phyloP scores from a whole-genome alignment of 1,139 yeast species.

The Petasospora fabianii region DNA sequence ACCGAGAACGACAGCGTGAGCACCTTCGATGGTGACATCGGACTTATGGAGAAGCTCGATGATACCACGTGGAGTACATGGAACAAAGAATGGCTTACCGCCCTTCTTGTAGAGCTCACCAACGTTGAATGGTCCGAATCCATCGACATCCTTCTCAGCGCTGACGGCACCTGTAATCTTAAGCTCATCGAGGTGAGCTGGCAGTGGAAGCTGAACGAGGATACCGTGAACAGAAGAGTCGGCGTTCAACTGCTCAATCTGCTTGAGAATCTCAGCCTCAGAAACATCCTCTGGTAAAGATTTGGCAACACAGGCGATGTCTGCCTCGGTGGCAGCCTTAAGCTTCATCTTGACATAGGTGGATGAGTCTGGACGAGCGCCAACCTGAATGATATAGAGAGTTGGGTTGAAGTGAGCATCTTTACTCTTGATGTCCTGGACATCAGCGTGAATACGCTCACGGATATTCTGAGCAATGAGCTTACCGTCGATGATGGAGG shows the following conservation, averaged over 20 bases:
- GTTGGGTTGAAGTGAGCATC: constrained; percentile 66
- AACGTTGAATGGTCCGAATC: constrained; percentile 69
- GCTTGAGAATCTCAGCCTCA: constrained; percentile 55
- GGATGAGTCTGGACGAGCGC: constrained; percentile 82
- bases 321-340: constrained; percentile 85
- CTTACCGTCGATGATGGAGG: constrained; percentile 58
- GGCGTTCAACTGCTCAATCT: constrained; percentile 61
- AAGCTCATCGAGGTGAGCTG: constrained; percentile 66
- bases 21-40: constrained; percentile 55
- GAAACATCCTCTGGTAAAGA: constrained; percentile 57
- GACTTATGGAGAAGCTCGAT: constrained; percentile 65
- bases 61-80: constrained; percentile 80
- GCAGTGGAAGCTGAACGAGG: constrained; percentile 71
- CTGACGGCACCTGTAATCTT: constrained; percentile 63
- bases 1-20: constrained; percentile 74
- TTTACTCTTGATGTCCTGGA: constrained; percentile 48
- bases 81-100: constrained; percentile 66
- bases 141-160: constrained; percentile 77
- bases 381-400: constrained; percentile 85
- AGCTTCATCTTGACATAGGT: constrained; percentile 93
- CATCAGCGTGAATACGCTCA: constrained; percentile 45
- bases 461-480: constrained; percentile 59
- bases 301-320: constrained; percentile 65
- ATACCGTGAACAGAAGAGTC: constrained; percentile 64
- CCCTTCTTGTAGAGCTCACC: constrained; percentile 75